These are phyloP conservation scores for Trichosanthes truncata DNA, from an alignment of 306 rosid species.

Conservation along the genomic window DNA sequence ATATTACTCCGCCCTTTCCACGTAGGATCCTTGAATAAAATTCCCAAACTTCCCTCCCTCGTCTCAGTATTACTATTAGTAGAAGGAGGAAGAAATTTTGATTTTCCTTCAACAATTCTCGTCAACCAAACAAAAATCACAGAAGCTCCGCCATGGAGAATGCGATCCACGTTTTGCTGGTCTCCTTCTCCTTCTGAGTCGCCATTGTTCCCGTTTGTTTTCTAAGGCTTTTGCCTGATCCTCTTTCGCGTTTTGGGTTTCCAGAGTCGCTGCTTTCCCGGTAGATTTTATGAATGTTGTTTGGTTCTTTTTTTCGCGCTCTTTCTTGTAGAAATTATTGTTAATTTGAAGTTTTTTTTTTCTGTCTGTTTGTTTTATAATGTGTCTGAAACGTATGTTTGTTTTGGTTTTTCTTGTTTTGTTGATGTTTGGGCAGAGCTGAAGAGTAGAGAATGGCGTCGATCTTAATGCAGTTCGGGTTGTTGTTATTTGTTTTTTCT, in stretches of 20 bases:
- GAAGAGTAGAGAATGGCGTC: conserved; percentile 47
- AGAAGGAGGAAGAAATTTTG: background rate
- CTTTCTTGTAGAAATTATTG: background rate
- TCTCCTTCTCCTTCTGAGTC: conserved; percentile 4
- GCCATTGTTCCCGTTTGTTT: background rate
- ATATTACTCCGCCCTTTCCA: background rate
- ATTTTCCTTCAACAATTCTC: conserved; percentile 17
- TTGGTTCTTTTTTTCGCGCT: background rate
- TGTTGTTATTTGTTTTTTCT: conserved; percentile 23
- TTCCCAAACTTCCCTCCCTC: background rate
- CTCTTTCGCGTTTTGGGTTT: background rate
- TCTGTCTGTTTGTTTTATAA: background rate
- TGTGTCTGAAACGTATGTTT: background rate
- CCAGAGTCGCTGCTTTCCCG: background rate
- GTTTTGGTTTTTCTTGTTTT: background rate
- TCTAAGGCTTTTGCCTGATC: background rate
- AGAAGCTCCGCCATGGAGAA: conserved; percentile 23
- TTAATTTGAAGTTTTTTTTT: background rate
- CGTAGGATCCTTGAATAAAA: conserved; percentile 22
- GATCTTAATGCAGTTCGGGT: conserved; percentile 34
- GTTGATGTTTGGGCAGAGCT: conserved; percentile 25
- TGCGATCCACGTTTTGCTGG: conserved; percentile 42
- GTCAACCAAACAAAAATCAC: conserved; percentile 20
- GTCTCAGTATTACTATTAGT: background rate
- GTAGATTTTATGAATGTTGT: background rate